Evolutionary conservation across 2,329 filamentous ascomycete genomes (phyloP).

Genomic region (Ophiocordyceps sinensis): DNA sequence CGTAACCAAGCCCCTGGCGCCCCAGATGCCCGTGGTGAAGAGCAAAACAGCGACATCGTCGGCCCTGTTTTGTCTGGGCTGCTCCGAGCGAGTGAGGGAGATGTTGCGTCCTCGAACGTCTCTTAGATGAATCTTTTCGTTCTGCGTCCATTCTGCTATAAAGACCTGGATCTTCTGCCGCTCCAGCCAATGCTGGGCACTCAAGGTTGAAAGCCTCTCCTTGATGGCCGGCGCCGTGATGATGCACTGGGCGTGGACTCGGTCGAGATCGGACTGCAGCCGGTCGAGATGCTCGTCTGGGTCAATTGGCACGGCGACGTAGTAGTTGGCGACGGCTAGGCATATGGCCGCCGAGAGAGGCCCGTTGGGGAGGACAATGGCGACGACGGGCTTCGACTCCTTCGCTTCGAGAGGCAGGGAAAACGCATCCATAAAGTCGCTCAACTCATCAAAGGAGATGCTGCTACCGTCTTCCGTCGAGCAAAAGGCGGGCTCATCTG

Average conservation of each 20-base stretch:
- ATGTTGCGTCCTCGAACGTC: not conserved
- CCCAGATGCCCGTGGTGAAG: constrained; percentile 2
- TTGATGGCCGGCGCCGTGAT: constrained; percentile 1
- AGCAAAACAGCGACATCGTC: constrained; percentile 1
- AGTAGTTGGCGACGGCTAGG: constrained; percentile 7
- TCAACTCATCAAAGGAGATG: constrained; percentile 1
- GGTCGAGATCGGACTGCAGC: constrained; percentile 6
- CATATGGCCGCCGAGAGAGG: constrained; percentile 7
- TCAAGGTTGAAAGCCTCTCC: not conserved
- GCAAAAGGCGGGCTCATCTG: not conserved
- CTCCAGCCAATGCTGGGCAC: not conserved
- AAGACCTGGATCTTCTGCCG: not conserved
- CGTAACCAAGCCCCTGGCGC: not conserved
- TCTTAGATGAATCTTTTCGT: not conserved
- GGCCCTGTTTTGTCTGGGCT: constrained; percentile 1
- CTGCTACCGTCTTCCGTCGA: not conserved
- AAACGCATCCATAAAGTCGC: constrained; percentile 1
- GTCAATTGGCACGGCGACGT: constrained; percentile 7
- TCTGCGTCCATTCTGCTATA: not conserved
- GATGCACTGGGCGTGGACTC: not conserved
- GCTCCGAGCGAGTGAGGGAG: not conserved
- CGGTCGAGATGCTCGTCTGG: constrained; percentile 5
- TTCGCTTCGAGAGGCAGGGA: not conserved
- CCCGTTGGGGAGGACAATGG: constrained; percentile 7
- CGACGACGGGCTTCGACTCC: constrained; percentile 1